Evolutionary conservation across 208 protist species (phyloP), one percentile per base, ranked within the genome.

Genomic region (Trypanosoma lewisi): DNA sequence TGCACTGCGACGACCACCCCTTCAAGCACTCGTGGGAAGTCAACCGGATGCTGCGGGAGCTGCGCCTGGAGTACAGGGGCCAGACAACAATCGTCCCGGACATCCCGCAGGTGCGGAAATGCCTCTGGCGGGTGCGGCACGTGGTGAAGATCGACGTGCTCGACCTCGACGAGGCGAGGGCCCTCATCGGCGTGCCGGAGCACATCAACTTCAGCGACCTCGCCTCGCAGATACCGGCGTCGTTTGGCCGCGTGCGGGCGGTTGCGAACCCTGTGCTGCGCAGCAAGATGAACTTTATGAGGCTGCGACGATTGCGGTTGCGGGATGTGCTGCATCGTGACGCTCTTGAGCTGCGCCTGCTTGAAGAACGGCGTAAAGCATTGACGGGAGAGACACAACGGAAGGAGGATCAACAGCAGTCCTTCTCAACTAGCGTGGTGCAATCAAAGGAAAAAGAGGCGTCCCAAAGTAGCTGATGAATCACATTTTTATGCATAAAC

Each of bases 1-100:
- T 95, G 12, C 63, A 73, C 17, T 92, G 83, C 70, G 67, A 80
- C 23, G 85, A 95, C 39, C 84, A 95, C 58, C 83, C 85, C 17
- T 95, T 91, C 64, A 90, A 95, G 61, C 81, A 85, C 51, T 77
- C 77, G 12, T 95, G 89, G 86, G 85, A 95, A 55, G 77, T 95
- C 12, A 93, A 91, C 66, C 82, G 82, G 36, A 80, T 81, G 70
- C 74, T 95, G 68, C 85, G 85, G 4, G 80, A 87, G 27, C 71
- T 95, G 62, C 82, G 85, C 4, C 75, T 95, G 0, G 89, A 95
- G 83, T 95, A 84, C 48, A 82, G 74, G 70, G 89, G 89, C 0
- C 89, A 95, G 60, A 89, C 84, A 9, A 80, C 70, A 12, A 89
- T 95, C 45, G 63, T 86, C n/a, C 85, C 89, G 0, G 89, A 95